phyloP scores from a whole-genome alignment of 2,329 filamentous ascomycete genomes.

The Apiospora rasikravindrae region DNA sequence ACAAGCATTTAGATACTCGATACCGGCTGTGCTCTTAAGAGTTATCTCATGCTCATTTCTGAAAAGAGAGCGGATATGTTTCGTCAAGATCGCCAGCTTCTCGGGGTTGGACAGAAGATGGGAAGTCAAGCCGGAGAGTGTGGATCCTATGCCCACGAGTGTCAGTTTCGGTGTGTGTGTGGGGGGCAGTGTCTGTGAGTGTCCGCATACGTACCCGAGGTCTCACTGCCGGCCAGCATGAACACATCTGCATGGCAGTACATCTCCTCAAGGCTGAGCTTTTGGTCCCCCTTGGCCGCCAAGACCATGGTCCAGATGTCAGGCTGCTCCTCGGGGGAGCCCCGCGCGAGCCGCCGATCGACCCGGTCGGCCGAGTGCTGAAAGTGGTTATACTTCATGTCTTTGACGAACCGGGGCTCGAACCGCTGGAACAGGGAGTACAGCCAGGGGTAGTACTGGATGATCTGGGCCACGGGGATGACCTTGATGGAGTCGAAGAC shows the following conservation, averaged over 20 bases:
- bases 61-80: conserved; percentile 35
- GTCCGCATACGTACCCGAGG: background rate
- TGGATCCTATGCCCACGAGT: conserved; percentile 39
- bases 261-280: conserved; percentile 27
- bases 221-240: conserved; percentile 27
- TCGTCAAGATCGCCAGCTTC: conserved; percentile 29
- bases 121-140: conserved; percentile 46
- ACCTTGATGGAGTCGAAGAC: conserved; percentile 32
- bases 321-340: background rate
- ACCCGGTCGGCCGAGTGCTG: conserved; percentile 11
- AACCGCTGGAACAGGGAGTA: conserved; percentile 26
- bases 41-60: conserved; percentile 33
- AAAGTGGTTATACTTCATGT: background rate
- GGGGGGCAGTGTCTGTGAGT: too few relatives aligned
- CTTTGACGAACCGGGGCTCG: conserved; percentile 28
- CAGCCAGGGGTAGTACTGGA: conserved; percentile 29
- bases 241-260: conserved; percentile 25
- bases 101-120: conserved; percentile 42
- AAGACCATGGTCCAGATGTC: conserved; percentile 20
- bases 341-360: background rate
- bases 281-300: conserved; percentile 27
- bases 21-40: conserved; percentile 27
- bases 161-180: background rate
- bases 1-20: conserved; percentile 35
- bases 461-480: conserved; percentile 25